Percentiles rank a stretch among this genome's conserved stretches.
These are phyloP conservation scores for Aspergillus costaricaensis DNA, from an alignment of 2,329 filamentous ascomycete species.

Conservation along the genomic window DNA sequence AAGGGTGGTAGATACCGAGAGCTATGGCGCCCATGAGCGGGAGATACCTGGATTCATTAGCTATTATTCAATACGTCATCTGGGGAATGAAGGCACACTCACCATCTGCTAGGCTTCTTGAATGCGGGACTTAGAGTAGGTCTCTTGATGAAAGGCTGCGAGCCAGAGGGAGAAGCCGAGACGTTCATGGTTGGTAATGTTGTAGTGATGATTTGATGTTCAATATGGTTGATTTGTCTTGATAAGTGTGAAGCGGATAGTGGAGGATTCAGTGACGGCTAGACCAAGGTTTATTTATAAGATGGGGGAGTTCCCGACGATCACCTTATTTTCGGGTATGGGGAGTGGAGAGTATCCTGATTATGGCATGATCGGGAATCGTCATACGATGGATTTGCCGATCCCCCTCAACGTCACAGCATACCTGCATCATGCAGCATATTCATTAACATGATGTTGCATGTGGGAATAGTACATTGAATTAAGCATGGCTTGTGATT, in stretches of 20 bases:
- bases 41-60: conserved; percentile 14
- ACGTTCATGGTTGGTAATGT: conserved; percentile 10
- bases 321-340: neutral
- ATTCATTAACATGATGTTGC: neutral
- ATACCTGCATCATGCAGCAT: neutral
- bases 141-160: conserved; percentile 16
- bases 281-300: neutral
- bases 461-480: too few relatives aligned
- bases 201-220: neutral
- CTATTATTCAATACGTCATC: neutral
- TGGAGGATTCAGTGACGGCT: neutral
- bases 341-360: neutral
- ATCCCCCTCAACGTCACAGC: neutral
- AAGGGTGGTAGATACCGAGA: conserved; percentile 11
- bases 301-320: neutral
- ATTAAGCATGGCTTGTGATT: too few relatives aligned
- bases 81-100: neutral
- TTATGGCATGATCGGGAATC: conserved; percentile 1
- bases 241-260: neutral
- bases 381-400: conserved; percentile 4
- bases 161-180: conserved; percentile 8
- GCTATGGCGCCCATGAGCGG: conserved; percentile 20
- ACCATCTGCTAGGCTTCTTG: conserved; percentile 14
- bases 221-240: too few relatives aligned
- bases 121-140: conserved; percentile 7